Percentiles rank a stretch among this genome's conserved stretches.
Conservation (phyloP, 2,329 filamentous ascomycete species). For the Penicillium sclerotigenum region DNA sequence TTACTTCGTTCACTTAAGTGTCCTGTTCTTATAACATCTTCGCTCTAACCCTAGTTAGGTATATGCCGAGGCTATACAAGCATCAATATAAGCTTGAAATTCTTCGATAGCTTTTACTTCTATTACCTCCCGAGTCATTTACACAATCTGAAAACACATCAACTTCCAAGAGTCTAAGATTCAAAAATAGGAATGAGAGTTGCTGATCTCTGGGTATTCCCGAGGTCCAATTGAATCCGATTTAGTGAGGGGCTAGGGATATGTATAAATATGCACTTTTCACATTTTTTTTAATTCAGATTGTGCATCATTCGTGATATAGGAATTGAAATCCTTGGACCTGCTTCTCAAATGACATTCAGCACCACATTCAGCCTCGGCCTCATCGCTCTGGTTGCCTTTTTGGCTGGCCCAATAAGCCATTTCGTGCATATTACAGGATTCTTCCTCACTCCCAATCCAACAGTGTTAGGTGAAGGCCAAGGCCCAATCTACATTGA, state of each 20-base stretch:
- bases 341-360: conserved; percentile 17
- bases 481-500: conserved; percentile 45
- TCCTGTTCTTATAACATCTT: background rate
- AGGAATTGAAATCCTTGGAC: too few species aligned
- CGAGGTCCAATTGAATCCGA: background rate
- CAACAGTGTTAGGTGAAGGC: conserved; percentile 23
- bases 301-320: background rate
- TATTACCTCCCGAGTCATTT: background rate
- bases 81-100: too few species aligned
- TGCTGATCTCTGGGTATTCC: background rate
- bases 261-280: background rate
- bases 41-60: background rate
- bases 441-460: conserved; percentile 20
- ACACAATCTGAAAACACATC: background rate
- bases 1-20: too few species aligned
- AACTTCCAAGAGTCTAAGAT: background rate
- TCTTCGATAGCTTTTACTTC: too few species aligned
- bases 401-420: conserved; percentile 17
- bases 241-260: background rate
- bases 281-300: background rate
- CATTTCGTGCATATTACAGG: conserved; percentile 26
- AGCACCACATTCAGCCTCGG: conserved; percentile 17
- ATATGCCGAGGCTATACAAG: background rate
- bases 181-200: background rate
- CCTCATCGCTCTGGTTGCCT: conserved; percentile 20